Base-by-base conservation (phyloP, 805 yeast species). In the Ogataea siamensis region DNA sequence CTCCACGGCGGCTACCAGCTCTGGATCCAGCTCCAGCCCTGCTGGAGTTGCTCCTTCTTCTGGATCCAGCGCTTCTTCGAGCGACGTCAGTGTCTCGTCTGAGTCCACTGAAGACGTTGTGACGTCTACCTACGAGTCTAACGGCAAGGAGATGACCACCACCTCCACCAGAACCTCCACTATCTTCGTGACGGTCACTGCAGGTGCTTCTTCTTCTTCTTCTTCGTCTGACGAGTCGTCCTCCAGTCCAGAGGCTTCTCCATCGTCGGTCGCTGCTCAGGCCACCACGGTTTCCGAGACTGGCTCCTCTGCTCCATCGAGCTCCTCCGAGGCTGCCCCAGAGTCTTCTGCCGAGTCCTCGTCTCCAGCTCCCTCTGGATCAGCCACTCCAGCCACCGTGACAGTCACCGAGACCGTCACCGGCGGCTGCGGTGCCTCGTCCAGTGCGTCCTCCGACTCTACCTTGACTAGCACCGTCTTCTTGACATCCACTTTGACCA, bases 351-450 rank as follows among this genome's bases (percentile, higher is more conserved):
- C 29, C 5, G n/a, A 32, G 5, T 9, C 10, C 18, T 19, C 37
- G 17, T 23, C 34, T 27, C 5, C 42, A 11, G 31, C 42, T 14
- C 5, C 42, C 11, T 21, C 42, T 14, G 19, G 13, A 9, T 18
- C 50, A 7, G 34, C 40, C 11, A 38, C 49, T 2, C 37, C 54
- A 11, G 44, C 48, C 13, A 51, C 61, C n/a, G 56, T 50, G 17
- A 55, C 65, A 5, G 62, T 57, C 21, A 57, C 63, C 2, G 51
- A 39, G 12, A 42, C 55, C 3, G 53, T 32, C 14, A 37, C 43
- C 20, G 46, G 33, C 11, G 39, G 40, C 28, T 37, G 42, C 28
- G 26, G 31, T 5, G 35, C 30, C 9, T 3, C 39, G 2, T 42
- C 53, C 4, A 28, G 35, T 10, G n/a, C 34, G 7, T 39, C 36